phyloP scores from a whole-genome alignment of 805 yeast species.

The Tetrapisispora arboricola region DNA sequence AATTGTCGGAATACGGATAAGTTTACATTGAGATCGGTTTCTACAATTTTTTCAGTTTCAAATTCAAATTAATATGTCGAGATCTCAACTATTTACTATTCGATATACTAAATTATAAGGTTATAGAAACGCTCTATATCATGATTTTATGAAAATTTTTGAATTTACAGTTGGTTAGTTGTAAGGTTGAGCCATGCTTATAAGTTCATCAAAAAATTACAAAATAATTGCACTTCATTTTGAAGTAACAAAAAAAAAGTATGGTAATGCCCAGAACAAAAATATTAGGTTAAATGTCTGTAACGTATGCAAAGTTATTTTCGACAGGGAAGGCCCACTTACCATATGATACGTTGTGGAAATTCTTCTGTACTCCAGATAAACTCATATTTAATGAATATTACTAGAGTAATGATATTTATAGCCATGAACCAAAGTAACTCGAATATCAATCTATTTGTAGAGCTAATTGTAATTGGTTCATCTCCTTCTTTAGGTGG shows the following conservation, averaged over 20 bases:
- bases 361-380: slow-evolving; percentile 53
- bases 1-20: no score
- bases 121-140: no score
- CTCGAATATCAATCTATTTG: slow-evolving; percentile 41
- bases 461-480: slow-evolving; percentile 16
- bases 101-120: background rate
- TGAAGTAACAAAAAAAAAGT: no score
- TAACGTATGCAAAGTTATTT: background rate
- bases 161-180: no score
- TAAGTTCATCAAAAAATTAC: no score
- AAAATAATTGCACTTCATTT: no score
- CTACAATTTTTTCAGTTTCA: no score
- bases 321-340: background rate
- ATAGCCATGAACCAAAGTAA: slow-evolving; percentile 50
- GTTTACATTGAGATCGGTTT: no score
- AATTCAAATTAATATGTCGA: no score
- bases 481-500: slow-evolving; percentile 9
- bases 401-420: slow-evolving; percentile 39
- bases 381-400: slow-evolving; percentile 57
- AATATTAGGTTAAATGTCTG: background rate
- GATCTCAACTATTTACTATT: background rate
- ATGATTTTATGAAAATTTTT: no score
- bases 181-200: no score
- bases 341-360: slow-evolving; percentile 86
- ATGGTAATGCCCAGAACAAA: no score